Conservation (phyloP, 2,329 filamentous ascomycete species). For the Aspergillus floridensis region DNA sequence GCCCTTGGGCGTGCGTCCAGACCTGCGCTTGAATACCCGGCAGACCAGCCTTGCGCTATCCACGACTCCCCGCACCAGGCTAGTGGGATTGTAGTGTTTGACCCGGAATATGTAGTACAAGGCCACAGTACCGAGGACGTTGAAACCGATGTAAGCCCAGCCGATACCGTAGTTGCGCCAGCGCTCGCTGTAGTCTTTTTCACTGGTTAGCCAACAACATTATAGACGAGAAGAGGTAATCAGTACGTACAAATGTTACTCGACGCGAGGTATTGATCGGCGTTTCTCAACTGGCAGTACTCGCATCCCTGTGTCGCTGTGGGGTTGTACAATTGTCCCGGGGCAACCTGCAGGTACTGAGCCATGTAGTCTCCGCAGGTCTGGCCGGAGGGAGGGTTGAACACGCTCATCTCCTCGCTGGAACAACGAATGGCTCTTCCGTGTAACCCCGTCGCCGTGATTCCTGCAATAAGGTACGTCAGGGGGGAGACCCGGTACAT, state of each 20-base stretch:
- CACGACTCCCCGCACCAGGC: slow-evolving; percentile 24
- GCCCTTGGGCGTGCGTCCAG: slow-evolving; percentile 29
- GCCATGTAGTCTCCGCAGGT: slow-evolving; percentile 62
- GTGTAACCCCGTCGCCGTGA: slow-evolving; percentile 68
- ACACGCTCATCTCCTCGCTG: slow-evolving; percentile 64
- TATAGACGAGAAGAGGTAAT: not conserved
- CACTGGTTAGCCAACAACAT: not conserved
- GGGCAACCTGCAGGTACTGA: slow-evolving; percentile 48
- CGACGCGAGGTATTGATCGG: slow-evolving; percentile 42
- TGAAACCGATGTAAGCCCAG: slow-evolving; percentile 60
- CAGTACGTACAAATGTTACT: slow-evolving; percentile 44
- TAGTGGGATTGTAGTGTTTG: slow-evolving; percentile 42
- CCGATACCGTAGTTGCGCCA: slow-evolving; percentile 69
- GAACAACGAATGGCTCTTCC: slow-evolving; percentile 66
- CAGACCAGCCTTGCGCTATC: slow-evolving; percentile 24
- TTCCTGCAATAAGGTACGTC: slow-evolving; percentile 73
- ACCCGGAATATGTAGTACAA: slow-evolving; percentile 53
- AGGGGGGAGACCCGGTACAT: slow-evolving; percentile 82
- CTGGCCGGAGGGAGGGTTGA: slow-evolving; percentile 58
- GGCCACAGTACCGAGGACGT: slow-evolving; percentile 54
- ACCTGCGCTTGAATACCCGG: slow-evolving; percentile 32
- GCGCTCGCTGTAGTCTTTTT: slow-evolving; percentile 52
- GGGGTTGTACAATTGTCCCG: slow-evolving; percentile 56
- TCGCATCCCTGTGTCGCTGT: slow-evolving; percentile 52
- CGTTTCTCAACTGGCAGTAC: slow-evolving; percentile 43